Conservation (phyloP, 805 yeast species). For the Teunomyces panamensis region DNA sequence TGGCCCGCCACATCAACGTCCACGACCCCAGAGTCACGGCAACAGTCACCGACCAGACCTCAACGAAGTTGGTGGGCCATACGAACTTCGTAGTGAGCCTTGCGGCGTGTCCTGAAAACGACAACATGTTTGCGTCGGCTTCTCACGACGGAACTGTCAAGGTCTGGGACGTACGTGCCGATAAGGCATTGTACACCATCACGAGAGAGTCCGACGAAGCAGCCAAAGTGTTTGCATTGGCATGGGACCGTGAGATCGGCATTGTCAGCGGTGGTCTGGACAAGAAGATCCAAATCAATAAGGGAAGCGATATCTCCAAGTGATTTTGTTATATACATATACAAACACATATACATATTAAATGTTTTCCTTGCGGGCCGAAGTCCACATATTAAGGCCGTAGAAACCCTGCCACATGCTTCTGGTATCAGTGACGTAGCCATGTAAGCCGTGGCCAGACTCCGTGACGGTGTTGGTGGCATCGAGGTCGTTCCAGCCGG, state of each 20-base stretch:
- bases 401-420: slow-evolving; percentile 79
- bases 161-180: slow-evolving; percentile 94
- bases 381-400: slow-evolving; percentile 59
- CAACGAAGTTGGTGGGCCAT: slow-evolving; percentile 77
- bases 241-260: slow-evolving; percentile 78
- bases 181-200: slow-evolving; percentile 75
- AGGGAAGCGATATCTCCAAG: slow-evolving; percentile 28
- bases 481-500: slow-evolving; percentile 60
- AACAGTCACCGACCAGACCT: slow-evolving; percentile 56
- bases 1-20: slow-evolving; percentile 93
- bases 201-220: slow-evolving; percentile 59
- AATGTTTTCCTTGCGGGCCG: slow-evolving; percentile 30
- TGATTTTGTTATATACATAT: slow-evolving; percentile 5
- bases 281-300: slow-evolving; percentile 84
- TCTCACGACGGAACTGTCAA: slow-evolving; percentile 96
- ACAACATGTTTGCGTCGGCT: slow-evolving; percentile 80
- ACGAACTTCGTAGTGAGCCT: slow-evolving; percentile 84
- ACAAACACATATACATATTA: neutral
- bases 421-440: slow-evolving; percentile 62
- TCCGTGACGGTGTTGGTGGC: slow-evolving; percentile 11
- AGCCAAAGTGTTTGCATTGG: slow-evolving; percentile 78
- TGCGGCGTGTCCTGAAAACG: slow-evolving; percentile 71
- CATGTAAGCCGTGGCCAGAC: slow-evolving; percentile 37
- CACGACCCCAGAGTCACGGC: slow-evolving; percentile 81
- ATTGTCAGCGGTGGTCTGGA: slow-evolving; percentile 93